Percentiles rank a stretch among this genome's conserved stretches.
These are phyloP conservation scores for Dipodascus albidus DNA, from an alignment of 805 yeast species.

Conservation along the genomic window DNA sequence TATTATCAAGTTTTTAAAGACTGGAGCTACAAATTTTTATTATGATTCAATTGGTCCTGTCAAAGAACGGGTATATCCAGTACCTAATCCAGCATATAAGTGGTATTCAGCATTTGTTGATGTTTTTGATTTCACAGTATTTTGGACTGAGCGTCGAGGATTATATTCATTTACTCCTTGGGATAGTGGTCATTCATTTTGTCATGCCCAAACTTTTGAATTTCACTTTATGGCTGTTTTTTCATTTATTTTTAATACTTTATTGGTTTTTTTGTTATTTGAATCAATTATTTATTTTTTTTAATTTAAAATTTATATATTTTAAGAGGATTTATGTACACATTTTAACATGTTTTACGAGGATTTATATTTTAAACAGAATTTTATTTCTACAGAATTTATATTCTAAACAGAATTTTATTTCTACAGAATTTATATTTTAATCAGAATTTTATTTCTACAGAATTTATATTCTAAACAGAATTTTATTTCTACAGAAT, in stretches of 20 bases:
- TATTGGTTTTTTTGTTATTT: conserved; percentile 5
- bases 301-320: too few relatives aligned
- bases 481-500: too few relatives aligned
- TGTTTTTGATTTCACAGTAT: conserved; percentile 13
- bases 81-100: conserved; percentile 8
- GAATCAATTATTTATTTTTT: conserved; percentile 9
- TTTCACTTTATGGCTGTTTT: conserved; percentile 9
- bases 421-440: too few relatives aligned
- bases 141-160: conserved; percentile 16
- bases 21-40: conserved; percentile 8
- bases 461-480: too few relatives aligned
- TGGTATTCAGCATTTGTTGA: conserved; percentile 12
- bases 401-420: too few relatives aligned
- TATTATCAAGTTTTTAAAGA: not conserved
- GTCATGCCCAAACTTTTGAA: conserved; percentile 12
- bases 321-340: not conserved
- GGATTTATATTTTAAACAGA: too few relatives aligned
- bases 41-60: conserved; percentile 15
- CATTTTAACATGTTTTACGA: too few relatives aligned
- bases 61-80: conserved; percentile 8
- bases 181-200: conserved; percentile 13
- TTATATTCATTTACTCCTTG: conserved; percentile 15
- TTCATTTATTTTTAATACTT: conserved; percentile 8
- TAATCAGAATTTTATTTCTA: too few relatives aligned
- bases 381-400: too few relatives aligned